These are phyloP conservation scores for Gigaspora rosea DNA, from an alignment of 192 early-diverging fungal genomes.

Conservation along the genomic window DNA sequence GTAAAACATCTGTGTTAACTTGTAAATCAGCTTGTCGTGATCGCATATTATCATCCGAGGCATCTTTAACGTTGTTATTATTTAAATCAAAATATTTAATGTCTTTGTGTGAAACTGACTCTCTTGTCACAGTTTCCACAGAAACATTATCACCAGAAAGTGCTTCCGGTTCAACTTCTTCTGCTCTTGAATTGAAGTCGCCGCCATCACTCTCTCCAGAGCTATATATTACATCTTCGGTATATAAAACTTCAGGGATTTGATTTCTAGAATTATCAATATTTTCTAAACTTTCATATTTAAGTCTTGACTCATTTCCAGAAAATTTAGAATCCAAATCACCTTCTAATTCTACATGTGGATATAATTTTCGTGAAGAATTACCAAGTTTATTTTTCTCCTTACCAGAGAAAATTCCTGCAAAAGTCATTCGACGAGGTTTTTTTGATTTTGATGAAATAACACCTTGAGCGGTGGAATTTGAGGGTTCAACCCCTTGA, in stretches of 20 bases:
- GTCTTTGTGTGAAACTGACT: background rate
- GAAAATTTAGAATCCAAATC: constrained; percentile 19
- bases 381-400: constrained; percentile 2
- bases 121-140: background rate
- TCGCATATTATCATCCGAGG: background rate
- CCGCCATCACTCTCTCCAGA: constrained; percentile 22
- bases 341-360: constrained; percentile 14
- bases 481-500: background rate
- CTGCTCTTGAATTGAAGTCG: background rate
- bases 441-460: constrained; percentile 9
- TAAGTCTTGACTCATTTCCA: background rate
- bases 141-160: constrained; percentile 8
- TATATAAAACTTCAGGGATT: background rate
- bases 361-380: constrained; percentile 14
- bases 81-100: background rate
- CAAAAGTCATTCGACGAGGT: constrained; percentile 18
- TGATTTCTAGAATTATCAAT: background rate
- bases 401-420: constrained; percentile 7
- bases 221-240: constrained; percentile 2
- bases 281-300: background rate
- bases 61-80: background rate
- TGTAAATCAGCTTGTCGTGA: too few species aligned
- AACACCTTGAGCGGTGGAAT: background rate
- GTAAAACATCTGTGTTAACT: background rate
- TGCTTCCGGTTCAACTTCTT: background rate